These are phyloP conservation scores for Sugiyamaella castrensis DNA, from an alignment of 1,139 yeast species.

Conservation along the genomic window DNA sequence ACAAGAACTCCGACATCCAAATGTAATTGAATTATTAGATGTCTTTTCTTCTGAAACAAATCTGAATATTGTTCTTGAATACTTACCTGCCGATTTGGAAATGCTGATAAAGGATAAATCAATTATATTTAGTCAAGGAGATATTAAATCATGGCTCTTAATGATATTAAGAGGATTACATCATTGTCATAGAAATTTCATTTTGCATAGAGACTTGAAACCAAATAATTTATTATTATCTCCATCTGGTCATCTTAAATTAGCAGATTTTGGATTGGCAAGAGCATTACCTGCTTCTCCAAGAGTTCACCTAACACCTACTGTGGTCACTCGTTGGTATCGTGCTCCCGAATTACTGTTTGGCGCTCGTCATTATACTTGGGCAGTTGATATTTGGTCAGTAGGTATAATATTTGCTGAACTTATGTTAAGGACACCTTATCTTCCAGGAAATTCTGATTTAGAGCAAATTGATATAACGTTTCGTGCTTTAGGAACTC, in stretches of 20 bases:
- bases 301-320: constrained; percentile 73
- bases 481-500: constrained; percentile 92
- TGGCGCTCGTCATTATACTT: constrained; percentile 86
- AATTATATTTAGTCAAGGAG: constrained; percentile 77
- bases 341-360: constrained; percentile 90
- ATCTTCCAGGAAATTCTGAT: constrained; percentile 89
- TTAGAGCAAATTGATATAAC: constrained; percentile 86
- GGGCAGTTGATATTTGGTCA: constrained; percentile 91
- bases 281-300: constrained; percentile 75
- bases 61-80: constrained; percentile 84
- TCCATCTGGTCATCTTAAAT: constrained; percentile 80
- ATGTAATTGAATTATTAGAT: constrained; percentile 83
- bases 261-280: constrained; percentile 97
- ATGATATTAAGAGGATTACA: constrained; percentile 94
- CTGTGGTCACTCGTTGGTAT: constrained; percentile 97
- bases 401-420: constrained; percentile 96
- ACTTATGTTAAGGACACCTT: constrained; percentile 90
- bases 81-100: constrained; percentile 87
- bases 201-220: constrained; percentile 67
- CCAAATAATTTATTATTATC: constrained; percentile 72
- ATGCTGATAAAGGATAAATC: constrained; percentile 78
- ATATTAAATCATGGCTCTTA: constrained; percentile 87
- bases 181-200: constrained; percentile 89
- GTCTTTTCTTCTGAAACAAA: constrained; percentile 73
- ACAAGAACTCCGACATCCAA: constrained; percentile 78